Evolutionary conservation across 352 stramenopile species (phyloP), one percentile per base, ranked within the genome.

Genomic region (Phytophthora palmivora): DNA sequence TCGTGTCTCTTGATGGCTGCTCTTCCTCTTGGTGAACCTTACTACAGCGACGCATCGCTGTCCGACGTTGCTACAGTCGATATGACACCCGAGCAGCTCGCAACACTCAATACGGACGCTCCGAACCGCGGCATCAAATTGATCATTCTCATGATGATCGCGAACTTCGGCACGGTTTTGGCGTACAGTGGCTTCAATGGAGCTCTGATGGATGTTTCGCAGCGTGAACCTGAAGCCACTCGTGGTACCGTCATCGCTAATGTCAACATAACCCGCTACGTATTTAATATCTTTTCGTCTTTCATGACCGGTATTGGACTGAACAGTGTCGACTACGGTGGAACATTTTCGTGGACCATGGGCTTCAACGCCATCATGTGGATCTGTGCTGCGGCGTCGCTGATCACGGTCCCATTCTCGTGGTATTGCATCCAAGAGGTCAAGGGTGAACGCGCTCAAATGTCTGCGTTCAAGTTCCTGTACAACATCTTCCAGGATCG

Each of bases 151-250:
- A 78, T 95, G 65, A 87, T 91, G 56, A 32, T 92, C 15, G 84
- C 87, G 4, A 89, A 88, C 42, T 55, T 92, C 12, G 84, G 84
- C 21, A 87, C 84, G n/a, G 82, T 94, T 28, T 83, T 91, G 56
- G 79, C 80, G 10, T 85, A 90, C 68, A 79, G 87, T 6, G 82
- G 82, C 14, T 73, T 76, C 26, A 85, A 94, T 64, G 84, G 82
- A 0, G 53, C 82, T n/a, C 44, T 86, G 22, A 78, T 89, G 32
- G 71, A 88, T 15, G 41, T 88, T 2, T 72, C 74, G 9, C 79
- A 89, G 22, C 68, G 65, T 11, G 82, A 91, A 48, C 45, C 73
- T 0, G 65, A 70, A 8, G 28, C 34, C 19, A 60, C 58, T 18
- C 78, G 78, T 7, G 82, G 82, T 28, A 71, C 44, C 11, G 69